phyloP scores from a whole-genome alignment of 2,329 filamentous ascomycete genomes.

The Botrytis galanthina region DNA sequence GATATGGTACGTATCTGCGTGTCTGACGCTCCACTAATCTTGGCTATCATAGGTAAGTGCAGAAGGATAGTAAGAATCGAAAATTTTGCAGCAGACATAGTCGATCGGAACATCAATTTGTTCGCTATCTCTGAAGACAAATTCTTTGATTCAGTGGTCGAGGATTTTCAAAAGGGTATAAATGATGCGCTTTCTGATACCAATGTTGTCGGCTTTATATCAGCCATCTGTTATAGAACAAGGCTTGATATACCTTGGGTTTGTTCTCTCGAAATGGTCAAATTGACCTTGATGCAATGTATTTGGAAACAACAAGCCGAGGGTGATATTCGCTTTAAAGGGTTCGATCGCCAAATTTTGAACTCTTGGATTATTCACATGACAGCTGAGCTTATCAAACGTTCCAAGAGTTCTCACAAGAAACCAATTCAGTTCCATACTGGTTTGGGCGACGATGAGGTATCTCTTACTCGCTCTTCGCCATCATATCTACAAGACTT shows the following conservation, averaged over 20 bases:
- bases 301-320: slow-evolving; percentile 29
- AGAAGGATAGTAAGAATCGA: slow-evolving; percentile 79
- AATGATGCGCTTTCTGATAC: slow-evolving; percentile 57
- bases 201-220: slow-evolving; percentile 77
- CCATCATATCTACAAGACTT: slow-evolving; percentile 73
- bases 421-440: slow-evolving; percentile 86
- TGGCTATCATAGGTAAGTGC: slow-evolving; percentile 43
- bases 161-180: slow-evolving; percentile 49
- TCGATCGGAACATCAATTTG: slow-evolving; percentile 46
- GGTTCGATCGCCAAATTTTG: slow-evolving; percentile 61
- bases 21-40: background rate
- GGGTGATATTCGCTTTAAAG: slow-evolving; percentile 42
- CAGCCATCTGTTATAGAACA: slow-evolving; percentile 76
- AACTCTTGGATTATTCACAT: slow-evolving; percentile 69
- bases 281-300: slow-evolving; percentile 32
- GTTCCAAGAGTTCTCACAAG: slow-evolving; percentile 44
- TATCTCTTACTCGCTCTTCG: slow-evolving; percentile 66
- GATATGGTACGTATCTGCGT: background rate
- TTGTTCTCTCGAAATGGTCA: slow-evolving; percentile 40
- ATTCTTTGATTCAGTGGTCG: slow-evolving; percentile 42
- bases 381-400: slow-evolving; percentile 57
- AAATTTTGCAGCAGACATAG: slow-evolving; percentile 62
- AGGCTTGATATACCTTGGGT: slow-evolving; percentile 58
- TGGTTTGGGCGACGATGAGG: slow-evolving; percentile 77
- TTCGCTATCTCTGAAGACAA: slow-evolving; percentile 37